Base-by-base conservation (phyloP, 176 grass and related monocot genomes). In the Typha latifolia region DNA sequence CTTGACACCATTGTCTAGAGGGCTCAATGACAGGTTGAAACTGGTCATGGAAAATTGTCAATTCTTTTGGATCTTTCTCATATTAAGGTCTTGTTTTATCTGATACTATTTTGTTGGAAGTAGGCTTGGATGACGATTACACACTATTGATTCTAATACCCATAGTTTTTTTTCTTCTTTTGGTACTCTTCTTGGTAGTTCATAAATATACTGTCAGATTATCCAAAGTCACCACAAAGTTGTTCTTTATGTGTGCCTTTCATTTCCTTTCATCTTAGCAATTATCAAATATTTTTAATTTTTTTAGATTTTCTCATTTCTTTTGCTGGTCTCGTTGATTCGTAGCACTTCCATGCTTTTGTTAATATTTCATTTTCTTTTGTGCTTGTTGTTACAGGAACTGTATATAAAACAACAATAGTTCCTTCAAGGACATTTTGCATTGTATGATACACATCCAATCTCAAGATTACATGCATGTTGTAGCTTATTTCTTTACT, bases 401-500 rank as follows among this genome's bases (percentile, higher is more conserved):
- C 85, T n/a, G 64, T 97, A 82, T 97, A 92, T 80, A 92, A 87
- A 86, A 77, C 93, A 65, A 86, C 77, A 51, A 91, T 97, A 72
- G 82, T 97, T 74, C 83, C 93, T 64, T 97, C 88, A 56, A 88
- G 93, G 72, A 97, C 93, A 81, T 97, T 92, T 89, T 97, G 85
- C 18, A 74, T 97, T 73, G 93, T 97, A 92, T 82, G 88, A 80
- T 48, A 67, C 55, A 19, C 26, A 61, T 64, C 20, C 32, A 70
- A 83, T 64, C 32, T 64, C 34, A 14, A 67, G 51, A 69, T 56
- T 8, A 69, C 70, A 52, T 70, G 51, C 52, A 49, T 70, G 55
- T 76, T 13, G 47, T 51, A 51, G 6, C 4, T 51, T 68, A 20
- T 71, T 76, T 72, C 14, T 43, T 77, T 55, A 31, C 31, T 13